Evolutionary conservation across 345 rosid species (phyloP).

Genomic region (Noccaea caerulescens): DNA sequence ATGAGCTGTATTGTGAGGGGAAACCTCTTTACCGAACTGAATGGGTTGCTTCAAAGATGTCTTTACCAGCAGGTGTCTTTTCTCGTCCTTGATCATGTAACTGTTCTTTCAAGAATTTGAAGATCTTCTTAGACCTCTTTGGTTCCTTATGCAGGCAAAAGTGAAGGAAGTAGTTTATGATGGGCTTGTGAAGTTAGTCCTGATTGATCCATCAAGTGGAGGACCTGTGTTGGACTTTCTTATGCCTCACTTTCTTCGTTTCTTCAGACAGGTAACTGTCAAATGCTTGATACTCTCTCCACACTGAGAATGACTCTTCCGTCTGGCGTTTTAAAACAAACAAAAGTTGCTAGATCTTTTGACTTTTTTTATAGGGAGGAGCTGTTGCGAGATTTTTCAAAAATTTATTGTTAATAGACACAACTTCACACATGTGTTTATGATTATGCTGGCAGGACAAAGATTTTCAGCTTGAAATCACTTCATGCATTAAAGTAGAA

Average conservation of each 20-base stretch:
- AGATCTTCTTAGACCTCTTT: conserved; percentile 35
- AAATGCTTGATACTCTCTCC: conserved; percentile 29
- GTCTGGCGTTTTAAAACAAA: background rate
- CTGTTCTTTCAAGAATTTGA: conserved; percentile 8
- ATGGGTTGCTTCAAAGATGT: conserved; percentile 85
- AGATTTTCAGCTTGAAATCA: conserved; percentile 58
- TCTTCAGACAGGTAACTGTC: conserved; percentile 66
- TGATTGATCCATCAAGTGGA: conserved; percentile 65
- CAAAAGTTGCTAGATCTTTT: conserved; percentile 6
- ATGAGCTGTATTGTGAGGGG: conserved; percentile 48
- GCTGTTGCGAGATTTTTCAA: conserved; percentile 4
- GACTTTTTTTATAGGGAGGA: background rate
- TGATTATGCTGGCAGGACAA: conserved; percentile 51
- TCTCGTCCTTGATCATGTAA: conserved; percentile 10
- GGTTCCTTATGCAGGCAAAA: conserved; percentile 55
- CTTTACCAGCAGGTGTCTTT: conserved; percentile 73
- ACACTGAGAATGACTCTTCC: conserved; percentile 28
- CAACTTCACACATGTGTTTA: conserved; percentile 17
- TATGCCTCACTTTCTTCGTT: conserved; percentile 73
- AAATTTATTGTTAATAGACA: conserved; percentile 8
- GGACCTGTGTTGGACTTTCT: conserved; percentile 71
- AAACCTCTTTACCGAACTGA: conserved; percentile 68
- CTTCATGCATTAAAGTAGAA: conserved; percentile 58
- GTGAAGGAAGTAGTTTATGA: conserved; percentile 63
- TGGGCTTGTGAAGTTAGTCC: conserved; percentile 77